These are phyloP conservation scores for Auricularia sp. DNA, from an alignment of 768 basidiomycete genomes.

Conservation along the genomic window DNA sequence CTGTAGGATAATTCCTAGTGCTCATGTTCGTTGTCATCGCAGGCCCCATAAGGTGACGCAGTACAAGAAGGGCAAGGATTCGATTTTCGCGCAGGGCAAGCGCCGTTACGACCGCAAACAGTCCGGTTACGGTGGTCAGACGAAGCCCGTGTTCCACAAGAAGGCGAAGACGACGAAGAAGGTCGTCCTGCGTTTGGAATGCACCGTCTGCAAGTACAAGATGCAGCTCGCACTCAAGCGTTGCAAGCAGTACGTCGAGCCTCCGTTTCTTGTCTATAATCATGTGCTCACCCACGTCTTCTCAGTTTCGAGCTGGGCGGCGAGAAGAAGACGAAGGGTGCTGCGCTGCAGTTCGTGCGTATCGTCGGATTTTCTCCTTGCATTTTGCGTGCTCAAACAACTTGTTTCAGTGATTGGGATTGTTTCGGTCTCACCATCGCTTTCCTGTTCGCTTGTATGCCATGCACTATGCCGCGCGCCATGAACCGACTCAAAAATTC, in stretches of 20 bases:
- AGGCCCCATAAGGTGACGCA: constrained; percentile 99
- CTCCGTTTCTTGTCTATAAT: background rate
- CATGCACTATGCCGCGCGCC: background rate
- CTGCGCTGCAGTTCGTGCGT: constrained; percentile 88
- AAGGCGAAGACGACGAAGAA: constrained; percentile 99
- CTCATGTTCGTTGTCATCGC: constrained; percentile 12
- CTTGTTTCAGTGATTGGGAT: background rate
- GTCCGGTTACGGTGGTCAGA: constrained; percentile 99
- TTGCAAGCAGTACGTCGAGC: constrained; percentile 85
- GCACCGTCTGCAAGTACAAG: constrained; percentile 98
- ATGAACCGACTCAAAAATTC: background rate
- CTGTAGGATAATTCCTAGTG: constrained; percentile 6
- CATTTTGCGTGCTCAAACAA: background rate
- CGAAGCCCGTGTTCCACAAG: constrained; percentile 99
- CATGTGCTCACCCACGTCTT: background rate
- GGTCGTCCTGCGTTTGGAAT: constrained; percentile 95
- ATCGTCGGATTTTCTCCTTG: background rate
- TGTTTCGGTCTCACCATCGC: background rate
- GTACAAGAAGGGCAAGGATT: constrained; percentile 99
- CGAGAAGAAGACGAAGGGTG: constrained; percentile 99
- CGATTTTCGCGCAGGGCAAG: constrained; percentile 96
- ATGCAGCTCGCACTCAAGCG: constrained; percentile 94
- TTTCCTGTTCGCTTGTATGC: background rate
- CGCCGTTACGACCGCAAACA: constrained; percentile 99
- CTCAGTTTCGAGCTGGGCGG: constrained; percentile 95